Conservation (phyloP, 2,329 filamentous ascomycete species). For the Fusarium goolgardi region DNA sequence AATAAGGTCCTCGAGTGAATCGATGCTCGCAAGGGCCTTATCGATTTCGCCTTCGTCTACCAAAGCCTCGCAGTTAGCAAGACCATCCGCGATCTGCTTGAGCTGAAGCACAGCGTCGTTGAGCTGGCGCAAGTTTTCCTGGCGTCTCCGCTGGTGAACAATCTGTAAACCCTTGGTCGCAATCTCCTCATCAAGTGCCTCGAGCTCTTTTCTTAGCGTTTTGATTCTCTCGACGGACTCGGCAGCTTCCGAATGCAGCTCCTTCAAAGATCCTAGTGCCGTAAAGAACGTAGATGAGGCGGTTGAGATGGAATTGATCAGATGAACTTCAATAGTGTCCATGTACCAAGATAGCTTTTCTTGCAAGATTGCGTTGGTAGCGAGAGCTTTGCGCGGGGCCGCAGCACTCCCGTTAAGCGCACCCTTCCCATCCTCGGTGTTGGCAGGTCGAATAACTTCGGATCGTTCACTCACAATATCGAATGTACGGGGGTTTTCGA, state of each 20-base stretch:
- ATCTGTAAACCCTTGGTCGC: conserved; percentile 86
- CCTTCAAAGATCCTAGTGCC: conserved; percentile 87
- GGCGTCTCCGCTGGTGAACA: conserved; percentile 81
- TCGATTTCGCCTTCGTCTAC: conserved; percentile 89
- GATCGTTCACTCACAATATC: conserved; percentile 96
- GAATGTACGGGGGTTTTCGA: conserved; percentile 96
- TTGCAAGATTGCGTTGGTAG: conserved; percentile 96
- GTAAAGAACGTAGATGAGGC: conserved; percentile 97
- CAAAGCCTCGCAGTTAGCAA: conserved; percentile 80
- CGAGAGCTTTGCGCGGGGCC: conserved; percentile 81
- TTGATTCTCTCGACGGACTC: conserved; percentile 92
- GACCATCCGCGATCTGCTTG: conserved; percentile 78
- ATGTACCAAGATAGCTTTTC: conserved; percentile 99
- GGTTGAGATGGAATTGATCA: conserved; percentile 95
- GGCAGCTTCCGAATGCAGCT: conserved; percentile 90
- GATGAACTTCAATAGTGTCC: conserved; percentile 97
- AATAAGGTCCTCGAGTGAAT: conserved; percentile 82
- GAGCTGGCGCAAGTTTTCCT: conserved; percentile 86
- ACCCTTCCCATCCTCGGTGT: conserved; percentile 66
- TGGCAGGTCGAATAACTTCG: conserved; percentile 83
- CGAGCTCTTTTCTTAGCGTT: conserved; percentile 79
- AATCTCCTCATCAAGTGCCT: conserved; percentile 86
- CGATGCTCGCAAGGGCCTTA: conserved; percentile 80
- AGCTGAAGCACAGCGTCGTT: conserved; percentile 87
- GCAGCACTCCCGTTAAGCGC: conserved; percentile 67